Evolutionary conservation across 2,329 filamentous ascomycete genomes (phyloP).

Genomic region (Aspergillus texensis): DNA sequence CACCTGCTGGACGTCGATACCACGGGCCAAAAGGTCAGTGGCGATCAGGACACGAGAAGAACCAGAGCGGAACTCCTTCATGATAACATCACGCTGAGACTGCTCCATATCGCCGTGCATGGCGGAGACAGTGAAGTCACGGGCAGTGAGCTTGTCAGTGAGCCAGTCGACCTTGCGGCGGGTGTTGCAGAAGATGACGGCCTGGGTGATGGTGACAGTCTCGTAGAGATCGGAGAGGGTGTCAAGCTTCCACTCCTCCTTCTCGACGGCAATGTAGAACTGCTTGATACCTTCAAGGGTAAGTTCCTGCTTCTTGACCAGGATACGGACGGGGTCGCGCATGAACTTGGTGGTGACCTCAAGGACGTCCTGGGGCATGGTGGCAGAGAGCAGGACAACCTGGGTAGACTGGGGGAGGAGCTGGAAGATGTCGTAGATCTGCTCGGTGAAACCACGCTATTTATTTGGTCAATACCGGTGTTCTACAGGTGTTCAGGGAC

Average conservation of each 20-base stretch:
- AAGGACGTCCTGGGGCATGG: constrained; percentile 98
- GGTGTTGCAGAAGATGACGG: constrained; percentile 99
- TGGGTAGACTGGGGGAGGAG: constrained; percentile 96
- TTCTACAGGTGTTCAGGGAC: neutral
- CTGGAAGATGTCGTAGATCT: constrained; percentile 99
- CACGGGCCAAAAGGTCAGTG: constrained; percentile 95
- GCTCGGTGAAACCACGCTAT: constrained; percentile 96
- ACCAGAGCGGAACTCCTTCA: constrained; percentile 99
- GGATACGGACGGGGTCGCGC: constrained; percentile 97
- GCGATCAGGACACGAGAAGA: constrained; percentile 98
- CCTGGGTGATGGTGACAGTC: constrained; percentile 98
- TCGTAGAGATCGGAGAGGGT: constrained; percentile 98
- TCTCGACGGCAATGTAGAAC: constrained; percentile 99
- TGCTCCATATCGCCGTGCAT: constrained; percentile 99
- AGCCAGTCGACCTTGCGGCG: constrained; percentile 99
- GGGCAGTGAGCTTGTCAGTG: constrained; percentile 96
- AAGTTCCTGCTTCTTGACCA: constrained; percentile 99
- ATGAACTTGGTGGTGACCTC: constrained; percentile 99
- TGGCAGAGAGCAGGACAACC: constrained; percentile 96
- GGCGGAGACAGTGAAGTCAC: constrained; percentile 98
- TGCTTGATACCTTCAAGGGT: constrained; percentile 99
- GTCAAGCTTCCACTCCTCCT: constrained; percentile 99
- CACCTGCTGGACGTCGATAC: constrained; percentile 99
- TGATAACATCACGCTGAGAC: constrained; percentile 95
- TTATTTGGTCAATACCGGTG: constrained; percentile 15